Base-by-base conservation (phyloP, 1,284 basidiomycete species). In the Rhodotorula mucilaginosa region DNA sequence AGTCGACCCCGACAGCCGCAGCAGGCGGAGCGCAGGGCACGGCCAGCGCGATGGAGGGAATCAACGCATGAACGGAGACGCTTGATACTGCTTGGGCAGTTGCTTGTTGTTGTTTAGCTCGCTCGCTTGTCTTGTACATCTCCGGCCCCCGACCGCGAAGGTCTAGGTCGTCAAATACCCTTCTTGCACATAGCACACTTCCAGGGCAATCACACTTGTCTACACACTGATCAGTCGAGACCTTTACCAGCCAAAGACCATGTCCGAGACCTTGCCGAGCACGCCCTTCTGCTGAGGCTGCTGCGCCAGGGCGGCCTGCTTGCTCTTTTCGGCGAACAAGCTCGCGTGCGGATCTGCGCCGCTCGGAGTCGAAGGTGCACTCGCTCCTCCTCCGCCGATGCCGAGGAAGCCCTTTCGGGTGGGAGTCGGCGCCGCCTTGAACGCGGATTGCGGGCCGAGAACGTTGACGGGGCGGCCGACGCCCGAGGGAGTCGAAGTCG, bases 171-270 rank as follows among this genome's bases (percentile, higher is more conserved):
- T 29, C 10, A 26, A 13, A 29, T 31, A 18, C 54, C 54, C 13
- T 39, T 58, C 58, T 60, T 60, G 58, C 44, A 46, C 13, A 44
- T 21, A n/a, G 12, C 21, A 12, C 34, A 57, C 54, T 31, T 23
- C 6, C 34, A 44, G 19, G 7, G 39, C 13, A 21, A 29, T 26
- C 18, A 31, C 29, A 31, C 29, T 19, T 31, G 29, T 18, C 56
- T 29, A 26, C 26, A 15, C 26, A 4, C 16, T 16, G 5, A 31
- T 29, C 18, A 5, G 31, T 21, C 6, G 13, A n/a, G 2, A 21
- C 44, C 15, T 26, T 31, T 61, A 75, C 74, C 74, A 78, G 12
- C 77, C 77, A 63, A 78, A 78, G 16, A 78, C 73, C 15, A 74
- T 52, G 47, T 78, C 76, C 21, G 67, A 64, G 23, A 78, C 72